Evolutionary conservation across 179 eudicot genomes (phyloP), one percentile per base, ranked within the genome.

Genomic region (Corrigiola litoralis): DNA sequence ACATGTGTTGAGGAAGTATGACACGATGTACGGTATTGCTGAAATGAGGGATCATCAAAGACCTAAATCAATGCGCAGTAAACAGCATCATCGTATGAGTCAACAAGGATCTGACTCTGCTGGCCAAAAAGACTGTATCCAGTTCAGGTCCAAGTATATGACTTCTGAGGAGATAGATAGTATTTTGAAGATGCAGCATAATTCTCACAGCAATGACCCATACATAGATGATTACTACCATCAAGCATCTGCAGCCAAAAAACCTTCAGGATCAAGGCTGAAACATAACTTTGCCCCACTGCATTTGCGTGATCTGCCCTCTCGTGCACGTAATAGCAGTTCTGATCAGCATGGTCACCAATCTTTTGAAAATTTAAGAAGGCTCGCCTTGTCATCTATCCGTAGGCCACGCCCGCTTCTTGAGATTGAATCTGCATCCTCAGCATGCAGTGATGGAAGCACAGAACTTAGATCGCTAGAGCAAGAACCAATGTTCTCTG

Each of bases 401-500:
- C 95, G 91, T 28, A 83, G 88, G 84, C 88, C 84, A 11, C 73
- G 68, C 17, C 85, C 88, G 34, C 90, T 87, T 69, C 85, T 88
- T 69, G 88, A 87, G 56, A 73, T 82, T 38, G 88, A 88, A 49
- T 75, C 89, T 72, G 75, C 84, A 46, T 61, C 82, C 13, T 72
- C 77, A 31, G 84, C 80, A 49, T 67, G 81, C 56, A 69, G 70
- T 66, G 75, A 72, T 28, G 66, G 71, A 24, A 62, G 81, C 78
- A 65, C 72, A 71, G 54, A 81, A 78, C 63, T 47, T 42, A 85
- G 74, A 68, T 75, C 87, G 18, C 75, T 88, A 28, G 95, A 88
- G 63, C 82, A 88, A 74, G 95, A 88, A 63, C 95, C 91, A n/a
- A 72, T 83, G 88, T 76, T 85, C 73, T 85, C 88, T 59, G 91